These are phyloP conservation scores for Gymnopilus dilepis DNA, from an alignment of 768 basidiomycete genomes.

Conservation along the genomic window DNA sequence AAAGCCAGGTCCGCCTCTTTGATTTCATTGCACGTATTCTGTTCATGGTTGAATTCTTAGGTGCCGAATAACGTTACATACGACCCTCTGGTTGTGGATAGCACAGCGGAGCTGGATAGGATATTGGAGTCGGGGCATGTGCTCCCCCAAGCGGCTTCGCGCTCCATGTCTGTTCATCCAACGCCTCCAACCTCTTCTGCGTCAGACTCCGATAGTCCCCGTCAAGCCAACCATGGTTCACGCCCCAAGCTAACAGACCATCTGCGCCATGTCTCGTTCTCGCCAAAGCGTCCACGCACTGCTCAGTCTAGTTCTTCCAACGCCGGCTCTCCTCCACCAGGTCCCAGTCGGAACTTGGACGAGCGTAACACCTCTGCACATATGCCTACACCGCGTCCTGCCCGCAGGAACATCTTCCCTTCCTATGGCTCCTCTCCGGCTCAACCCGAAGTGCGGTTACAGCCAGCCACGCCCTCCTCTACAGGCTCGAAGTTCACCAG, in stretches of 20 bases:
- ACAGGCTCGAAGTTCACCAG: slow-evolving; percentile 63
- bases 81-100: slow-evolving; percentile 66
- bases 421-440: slow-evolving; percentile 31
- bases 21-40: neutral
- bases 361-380: slow-evolving; percentile 24
- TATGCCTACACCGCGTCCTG: slow-evolving; percentile 40
- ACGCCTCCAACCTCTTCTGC: slow-evolving; percentile 54
- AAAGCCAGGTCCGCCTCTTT: slow-evolving; percentile 47
- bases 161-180: slow-evolving; percentile 45
- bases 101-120: slow-evolving; percentile 64
- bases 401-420: slow-evolving; percentile 34
- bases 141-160: slow-evolving; percentile 30
- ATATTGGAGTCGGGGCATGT: slow-evolving; percentile 61
- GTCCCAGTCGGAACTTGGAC: slow-evolving; percentile 18
- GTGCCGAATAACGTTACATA: slow-evolving; percentile 42
- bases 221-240: slow-evolving; percentile 28
- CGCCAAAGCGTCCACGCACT: slow-evolving; percentile 74
- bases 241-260: slow-evolving; percentile 76
- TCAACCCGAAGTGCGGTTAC: slow-evolving; percentile 57
- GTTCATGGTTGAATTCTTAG: slow-evolving; percentile 21
- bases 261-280: slow-evolving; percentile 71
- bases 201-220: slow-evolving; percentile 55
- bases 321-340: slow-evolving; percentile 32
- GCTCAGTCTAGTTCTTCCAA: slow-evolving; percentile 34
- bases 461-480: slow-evolving; percentile 65